A percentile compares a stretch with the other conserved stretches of the same genome.
These are phyloP conservation scores for Basipetospora sp. DNA, from an alignment of 2,329 filamentous ascomycete species.

Conservation along the genomic window DNA sequence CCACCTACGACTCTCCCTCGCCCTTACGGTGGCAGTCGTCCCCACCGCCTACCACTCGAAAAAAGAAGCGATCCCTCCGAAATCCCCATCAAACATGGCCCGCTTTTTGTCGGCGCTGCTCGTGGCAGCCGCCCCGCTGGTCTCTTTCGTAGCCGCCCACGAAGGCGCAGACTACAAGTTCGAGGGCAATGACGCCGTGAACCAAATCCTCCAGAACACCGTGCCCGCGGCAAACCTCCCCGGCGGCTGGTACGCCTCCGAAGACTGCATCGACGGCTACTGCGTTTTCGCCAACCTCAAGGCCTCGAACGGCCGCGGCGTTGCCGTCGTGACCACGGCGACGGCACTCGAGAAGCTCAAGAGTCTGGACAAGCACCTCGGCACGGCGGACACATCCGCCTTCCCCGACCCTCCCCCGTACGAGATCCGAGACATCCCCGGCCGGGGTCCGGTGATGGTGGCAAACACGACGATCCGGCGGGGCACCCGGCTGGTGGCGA, in stretches of 20 bases:
- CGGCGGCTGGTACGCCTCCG: conserved; percentile 5
- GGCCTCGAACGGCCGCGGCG: conserved; percentile 1
- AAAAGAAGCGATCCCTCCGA: background rate
- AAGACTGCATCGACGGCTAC: conserved; percentile 3
- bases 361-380: background rate
- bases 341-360: conserved; percentile 5
- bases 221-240: conserved; percentile 3
- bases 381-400: background rate
- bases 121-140: background rate
- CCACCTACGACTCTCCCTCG: no score
- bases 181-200: conserved; percentile 5
- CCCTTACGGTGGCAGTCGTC: no score
- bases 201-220: background rate
- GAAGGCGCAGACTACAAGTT: conserved; percentile 5
- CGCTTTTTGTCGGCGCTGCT: conserved; percentile 1
- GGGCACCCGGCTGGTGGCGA: conserved; percentile 7
- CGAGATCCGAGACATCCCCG: conserved; percentile 12
- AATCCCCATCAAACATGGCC: background rate
- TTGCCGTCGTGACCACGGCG: conserved; percentile 2
- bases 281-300: conserved; percentile 5
- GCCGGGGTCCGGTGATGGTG: conserved; percentile 14
- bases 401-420: conserved; percentile 9
- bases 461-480: conserved; percentile 13
- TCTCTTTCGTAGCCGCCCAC: background rate
- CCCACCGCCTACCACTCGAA: no score